phyloP scores from a whole-genome alignment of 2,329 filamentous ascomycete genomes.

The Graphilbum sp. region DNA sequence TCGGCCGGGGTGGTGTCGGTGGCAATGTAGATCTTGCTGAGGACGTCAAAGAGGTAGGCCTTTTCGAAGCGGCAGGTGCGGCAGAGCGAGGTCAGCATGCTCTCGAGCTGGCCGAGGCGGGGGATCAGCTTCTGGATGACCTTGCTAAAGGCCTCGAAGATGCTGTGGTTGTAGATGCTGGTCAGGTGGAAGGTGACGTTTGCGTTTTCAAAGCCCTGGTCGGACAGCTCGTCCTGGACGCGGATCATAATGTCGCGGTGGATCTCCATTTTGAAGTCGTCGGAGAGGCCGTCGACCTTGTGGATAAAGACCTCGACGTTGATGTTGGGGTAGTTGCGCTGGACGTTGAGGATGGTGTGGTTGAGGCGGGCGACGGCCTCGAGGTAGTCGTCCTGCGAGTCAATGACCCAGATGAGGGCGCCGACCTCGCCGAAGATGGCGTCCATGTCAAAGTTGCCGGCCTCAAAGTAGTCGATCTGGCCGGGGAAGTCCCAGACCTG shows the following conservation, averaged over 20 bases:
- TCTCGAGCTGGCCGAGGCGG: constrained; percentile 80
- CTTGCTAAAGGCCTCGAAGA: constrained; percentile 93
- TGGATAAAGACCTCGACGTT: constrained; percentile 98
- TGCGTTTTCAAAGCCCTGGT: constrained; percentile 84
- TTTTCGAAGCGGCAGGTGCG: constrained; percentile 93
- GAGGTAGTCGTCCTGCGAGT: constrained; percentile 94
- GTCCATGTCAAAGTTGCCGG: constrained; percentile 77
- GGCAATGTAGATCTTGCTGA: constrained; percentile 97
- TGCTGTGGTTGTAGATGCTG: constrained; percentile 95
- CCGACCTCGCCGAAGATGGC: constrained; percentile 90
- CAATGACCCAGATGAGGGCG: constrained; percentile 94
- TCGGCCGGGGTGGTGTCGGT: constrained; percentile 88
- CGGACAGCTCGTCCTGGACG: constrained; percentile 89
- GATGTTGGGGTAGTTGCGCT: constrained; percentile 78
- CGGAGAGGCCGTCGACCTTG: constrained; percentile 93
- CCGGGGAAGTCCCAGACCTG: constrained; percentile 97
- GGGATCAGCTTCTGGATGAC: constrained; percentile 97
- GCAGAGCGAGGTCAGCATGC: constrained; percentile 84
- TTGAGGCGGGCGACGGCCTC: constrained; percentile 81
- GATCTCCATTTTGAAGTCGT: constrained; percentile 91
- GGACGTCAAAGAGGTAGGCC: constrained; percentile 92
- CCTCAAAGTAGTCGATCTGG: constrained; percentile 77
- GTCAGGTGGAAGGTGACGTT: constrained; percentile 92
- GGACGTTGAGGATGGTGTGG: constrained; percentile 73
- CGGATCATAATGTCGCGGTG: constrained; percentile 93